Evolutionary conservation across 352 stramenopile species (phyloP), one percentile per base, ranked within the genome.

Genomic region (Globisporangium alternatum): DNA sequence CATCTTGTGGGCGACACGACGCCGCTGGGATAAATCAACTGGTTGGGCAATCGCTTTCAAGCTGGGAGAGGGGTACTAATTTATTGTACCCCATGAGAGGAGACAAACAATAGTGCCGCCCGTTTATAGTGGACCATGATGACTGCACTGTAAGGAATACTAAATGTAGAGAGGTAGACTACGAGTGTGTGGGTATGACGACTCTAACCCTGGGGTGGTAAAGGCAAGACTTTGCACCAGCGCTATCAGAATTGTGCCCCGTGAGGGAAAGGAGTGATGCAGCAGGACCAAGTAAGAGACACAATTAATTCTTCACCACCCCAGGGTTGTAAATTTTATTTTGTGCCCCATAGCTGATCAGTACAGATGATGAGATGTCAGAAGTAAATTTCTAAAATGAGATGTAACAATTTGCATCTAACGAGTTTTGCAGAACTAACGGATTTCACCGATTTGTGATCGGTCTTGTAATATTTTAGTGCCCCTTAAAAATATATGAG

Each of bases 21-120:
- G 12, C 8, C n/a, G 22, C 37, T 45, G n/a, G 15, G 53, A 59
- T 31, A n/a, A 43, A 35, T 48, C 53, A 59, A 30, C n/a, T 43
- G 53, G 33, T 47, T 59, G 53, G 31, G 53, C 53, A 59, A 59
- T 47, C 53, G 19, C 30, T 33, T 55, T 41, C 17, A n/a, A 6
- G 15, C 19, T 31, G 19, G 53, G 22, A 58, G 5, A 45, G 37
- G 15, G 22, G 30, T 6, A 47, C 53, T 22, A 59, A 21, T 45
- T 19, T 3, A 17, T 41, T 41, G 35, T 48, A 21, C 5, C 21
- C 21, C 53, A 33, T 35, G n/a, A 43, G 12, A 19, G 1, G 19
- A 5, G n/a, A 12, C 9, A 21, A 19, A 9, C 0, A 48, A 17
- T 59, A 30, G 22, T 33, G 5, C n/a, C 53, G 0, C 53, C 53